Evolutionary conservation across 164 flowering plant genomes (phyloP), one percentile per base, ranked within the genome.

Genomic region (Aristolochia californica): DNA sequence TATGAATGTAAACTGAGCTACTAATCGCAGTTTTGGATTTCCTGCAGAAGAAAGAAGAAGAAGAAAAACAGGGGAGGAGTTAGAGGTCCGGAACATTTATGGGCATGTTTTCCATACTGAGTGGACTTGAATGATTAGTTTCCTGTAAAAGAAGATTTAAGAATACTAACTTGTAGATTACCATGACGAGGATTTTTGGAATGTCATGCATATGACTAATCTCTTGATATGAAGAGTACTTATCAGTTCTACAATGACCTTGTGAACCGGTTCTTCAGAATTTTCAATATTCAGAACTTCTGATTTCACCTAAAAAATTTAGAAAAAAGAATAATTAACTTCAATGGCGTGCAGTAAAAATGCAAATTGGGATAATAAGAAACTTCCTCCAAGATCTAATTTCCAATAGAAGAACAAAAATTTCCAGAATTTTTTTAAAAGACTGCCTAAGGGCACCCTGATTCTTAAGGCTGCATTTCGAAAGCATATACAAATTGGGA

Each of bases 191-290:
- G 81, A 65, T 65, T 68, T 83, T 70, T 80, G 62, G 75, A 77
- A 68, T 24, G 81, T 63, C 11, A 80, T 71, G 18, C 71, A 82
- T 78, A 82, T 74, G 48, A 83, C 94, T 65, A 86, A 56, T 69
- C 77, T 82, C 66, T 81, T 76, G 34, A 86, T 77, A 44, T 53
- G 50, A 34, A 65, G 67, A 15, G 59, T 60, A 1, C 79, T 72
- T 53, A 86, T 79, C 61, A 77, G 62, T 48, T 71, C 81, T 11
- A 80, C 30, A 0, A 83, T 60, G 55, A 60, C 58, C 56, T 74
- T 75, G 1, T 80, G 80, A 49, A 77, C 55, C 0, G 82, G 76
- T 49, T 83, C 75, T 26, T 77, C 85, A 43, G 58, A 57, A 59
- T 58, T 80, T 49, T 75, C 83, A 8, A 81, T 62, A 60, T 76